Base-by-base conservation (phyloP, 495 filamentous ascomycete genomes). In the Acidomyces sp. region DNA sequence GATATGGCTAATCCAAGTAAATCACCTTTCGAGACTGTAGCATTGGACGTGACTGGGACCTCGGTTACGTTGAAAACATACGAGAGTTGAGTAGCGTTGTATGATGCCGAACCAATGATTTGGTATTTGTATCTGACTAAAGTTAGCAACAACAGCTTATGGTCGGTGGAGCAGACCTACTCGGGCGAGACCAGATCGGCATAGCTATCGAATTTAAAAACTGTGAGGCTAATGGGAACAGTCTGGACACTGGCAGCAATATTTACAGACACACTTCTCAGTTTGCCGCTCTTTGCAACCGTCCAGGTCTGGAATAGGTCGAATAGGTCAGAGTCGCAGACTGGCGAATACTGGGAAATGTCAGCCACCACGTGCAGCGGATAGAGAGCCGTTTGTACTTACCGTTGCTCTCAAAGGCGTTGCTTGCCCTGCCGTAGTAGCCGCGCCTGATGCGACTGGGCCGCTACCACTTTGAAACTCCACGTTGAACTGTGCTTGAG, bases 291-390 rank as follows among this genome's bases (percentile, higher is more conserved):
- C 27, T 15, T 37, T 25, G 6, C 10, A 7, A 18, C 28, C 10
- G n/a, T 15, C 39, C 39, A 41, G 0, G 39, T 41, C 27, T 41
- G 39, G 27, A 20, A 41, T 7, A 41, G 39, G 9, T 5, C 39
- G 27, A 37, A n/a, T 1, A 16, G n/a, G 16, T 25, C 22, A 15
- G 26, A 30, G 23, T 29, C 37, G 37, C 37, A 40, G 22, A 30
- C 37, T 7, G 13, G 24, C 4, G 20, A 17, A 19, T 40, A 40
- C 1, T 34, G 31, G 6, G 18, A 6, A 9, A 6, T 17, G 31
- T 9, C 18, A 7, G 18, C 12, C 15, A 34, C 13, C 31, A 17
- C 6, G 6, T 6, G 18, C 6, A 17, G 6, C 7, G 7, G 15
- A 17, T 15, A 17, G 31, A 7, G 7, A 34, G 6, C 15, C 31